Base-by-base conservation (phyloP, 2,329 filamentous ascomycete species). In the Chaetomiaceae sp. region DNA sequence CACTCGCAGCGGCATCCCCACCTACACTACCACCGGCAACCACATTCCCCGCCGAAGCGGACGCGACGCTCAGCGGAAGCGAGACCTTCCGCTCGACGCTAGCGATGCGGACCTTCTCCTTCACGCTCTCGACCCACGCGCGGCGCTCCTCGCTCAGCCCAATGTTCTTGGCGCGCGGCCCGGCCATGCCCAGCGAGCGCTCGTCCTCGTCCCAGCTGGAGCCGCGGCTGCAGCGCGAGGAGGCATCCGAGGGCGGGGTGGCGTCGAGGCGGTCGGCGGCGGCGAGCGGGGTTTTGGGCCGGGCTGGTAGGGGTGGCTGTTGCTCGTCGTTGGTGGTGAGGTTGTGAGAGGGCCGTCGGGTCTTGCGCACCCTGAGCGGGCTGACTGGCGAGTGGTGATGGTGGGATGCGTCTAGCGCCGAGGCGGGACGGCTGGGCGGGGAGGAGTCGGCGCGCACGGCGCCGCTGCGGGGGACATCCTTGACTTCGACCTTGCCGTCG, bases 41-140 rank as follows among this genome's bases (percentile, higher is more conserved):
- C 5, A 33, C 17, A 6, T 38, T 11, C 6, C 38, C 12, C 27
- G 42, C 12, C 22, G 9, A 24, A 47, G 49, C 60, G 26, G 32
- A 22, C 34, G 17, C 20, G 14, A 34, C 35, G 10, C 18, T 12
- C 19, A 26, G 41, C 26, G 29, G 42, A 17, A 17, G 48, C 58
- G 17, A 63, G 7, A n/a, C 52, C 41, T 65, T 65, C 38, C 66
- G 67, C 62, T 81, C 81, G 46, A 77, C 77, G 59, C 83, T 86
- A 50, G 81, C 84, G 38, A 81, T 74, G 49, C 84, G 78, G 33
- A 89, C 87, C 60, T 87, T 84, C 59, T 87, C 84, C 67, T 88
- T 84, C 69, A 93, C 84, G 51, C 81, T 86, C 63, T 90, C 84
- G 9, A 93, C 84, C 87, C 87, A 93, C 32, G 83, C 81, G 48